A percentile compares a stretch with the other conserved stretches of the same genome.
These are phyloP conservation scores for Penicillium sp. DNA, from an alignment of 2,329 filamentous ascomycete species.

Conservation along the genomic window DNA sequence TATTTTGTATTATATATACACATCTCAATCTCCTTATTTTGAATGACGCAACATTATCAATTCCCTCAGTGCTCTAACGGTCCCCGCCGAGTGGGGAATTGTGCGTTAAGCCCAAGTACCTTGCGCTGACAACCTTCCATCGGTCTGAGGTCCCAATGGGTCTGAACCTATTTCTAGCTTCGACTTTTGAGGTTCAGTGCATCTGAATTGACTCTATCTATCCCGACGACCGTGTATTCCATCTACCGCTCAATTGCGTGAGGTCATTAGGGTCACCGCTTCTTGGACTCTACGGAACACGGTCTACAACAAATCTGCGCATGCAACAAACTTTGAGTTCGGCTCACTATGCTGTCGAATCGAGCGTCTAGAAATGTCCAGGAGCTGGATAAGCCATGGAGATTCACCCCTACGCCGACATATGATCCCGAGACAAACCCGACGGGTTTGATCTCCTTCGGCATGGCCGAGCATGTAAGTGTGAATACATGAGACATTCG, in stretches of 20 bases:
- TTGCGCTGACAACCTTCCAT: conserved; percentile 1
- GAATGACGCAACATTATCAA: neutral
- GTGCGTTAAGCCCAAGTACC: neutral
- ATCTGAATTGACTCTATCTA: too few relatives aligned
- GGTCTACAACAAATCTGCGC: too few relatives aligned
- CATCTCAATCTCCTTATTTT: conserved; percentile 4
- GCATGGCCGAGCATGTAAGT: conserved; percentile 34
- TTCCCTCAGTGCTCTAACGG: neutral
- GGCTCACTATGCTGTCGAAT: conserved; percentile 24
- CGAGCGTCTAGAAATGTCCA: conserved; percentile 23
- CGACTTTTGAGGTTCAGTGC: neutral
- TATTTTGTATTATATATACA: conserved; percentile 1
- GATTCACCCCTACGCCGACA: conserved; percentile 22
- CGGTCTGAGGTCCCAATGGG: too few relatives aligned
- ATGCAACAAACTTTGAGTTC: neutral
- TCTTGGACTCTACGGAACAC: too few relatives aligned
- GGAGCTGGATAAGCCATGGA: conserved; percentile 23
- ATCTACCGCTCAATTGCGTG: neutral
- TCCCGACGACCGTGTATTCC: neutral
- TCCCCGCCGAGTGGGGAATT: conserved; percentile 3
- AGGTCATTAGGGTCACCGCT: conserved; percentile 6
- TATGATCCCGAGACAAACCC: conserved; percentile 30
- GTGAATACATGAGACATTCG: neutral
- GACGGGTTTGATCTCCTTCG: conserved; percentile 32
- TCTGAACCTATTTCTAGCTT: neutral